These are phyloP conservation scores for Sistotremastrum suecicum DNA, from an alignment of 768 basidiomycete genomes.

Conservation along the genomic window DNA sequence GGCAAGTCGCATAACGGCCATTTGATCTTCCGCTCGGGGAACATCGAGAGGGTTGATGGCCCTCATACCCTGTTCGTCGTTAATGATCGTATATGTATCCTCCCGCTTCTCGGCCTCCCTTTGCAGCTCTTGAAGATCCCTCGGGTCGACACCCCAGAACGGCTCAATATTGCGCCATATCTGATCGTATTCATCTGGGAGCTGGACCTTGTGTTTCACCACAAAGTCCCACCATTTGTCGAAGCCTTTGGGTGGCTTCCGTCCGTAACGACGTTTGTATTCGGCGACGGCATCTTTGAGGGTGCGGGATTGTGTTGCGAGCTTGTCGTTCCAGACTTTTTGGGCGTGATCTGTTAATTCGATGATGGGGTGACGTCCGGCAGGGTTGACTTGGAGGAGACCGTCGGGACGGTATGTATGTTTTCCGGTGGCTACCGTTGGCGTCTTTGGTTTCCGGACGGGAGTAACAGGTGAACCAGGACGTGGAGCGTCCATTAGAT, in stretches of 20 bases:
- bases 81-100: conserved; percentile 13
- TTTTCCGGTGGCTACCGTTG: background rate
- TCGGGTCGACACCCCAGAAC: conserved; percentile 23
- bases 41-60: no score
- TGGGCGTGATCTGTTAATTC: conserved; percentile 16
- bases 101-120: conserved; percentile 9
- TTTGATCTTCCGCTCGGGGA: no score
- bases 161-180: conserved; percentile 24
- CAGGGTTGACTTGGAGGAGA: conserved; percentile 11
- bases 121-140: conserved; percentile 11
- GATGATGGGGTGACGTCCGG: conserved; percentile 19
- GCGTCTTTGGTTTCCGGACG: no score
- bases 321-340: conserved; percentile 11
- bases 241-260: conserved; percentile 17
- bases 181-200: conserved; percentile 35
- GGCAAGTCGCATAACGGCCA: no score
- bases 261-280: conserved; percentile 12
- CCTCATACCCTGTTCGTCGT: conserved; percentile 1
- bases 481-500: no score
- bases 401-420: conserved; percentile 10
- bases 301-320: conserved; percentile 15
- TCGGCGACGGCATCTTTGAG: conserved; percentile 17
- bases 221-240: conserved; percentile 27
- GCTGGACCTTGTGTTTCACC: conserved; percentile 21
- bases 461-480: no score